These are phyloP conservation scores for Graphilbum sp. DNA, from an alignment of 2,329 filamentous ascomycete species.

Conservation along the genomic window DNA sequence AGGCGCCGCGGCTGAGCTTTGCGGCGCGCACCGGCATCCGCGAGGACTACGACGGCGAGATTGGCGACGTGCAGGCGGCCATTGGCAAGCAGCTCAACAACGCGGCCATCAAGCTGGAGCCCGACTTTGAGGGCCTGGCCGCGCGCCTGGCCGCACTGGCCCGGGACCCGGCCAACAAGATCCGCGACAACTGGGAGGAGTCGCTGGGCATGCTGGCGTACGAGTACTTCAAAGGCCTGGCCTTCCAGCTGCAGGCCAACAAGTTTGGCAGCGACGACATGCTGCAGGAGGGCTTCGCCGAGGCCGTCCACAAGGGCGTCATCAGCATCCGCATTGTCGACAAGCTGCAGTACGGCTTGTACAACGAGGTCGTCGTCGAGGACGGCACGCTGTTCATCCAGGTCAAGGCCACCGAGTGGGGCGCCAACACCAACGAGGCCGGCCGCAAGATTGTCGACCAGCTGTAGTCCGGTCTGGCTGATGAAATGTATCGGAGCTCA, in stretches of 20 bases:
- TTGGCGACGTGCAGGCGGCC: slow-evolving; percentile 22
- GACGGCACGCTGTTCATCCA: slow-evolving; percentile 32
- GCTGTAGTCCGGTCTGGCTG: slow-evolving; percentile 11
- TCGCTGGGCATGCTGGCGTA: slow-evolving; percentile 23
- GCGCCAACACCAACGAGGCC: slow-evolving; percentile 19
- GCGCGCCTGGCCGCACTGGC: slow-evolving; percentile 20
- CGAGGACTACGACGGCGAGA: slow-evolving; percentile 25
- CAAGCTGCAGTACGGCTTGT: slow-evolving; percentile 21
- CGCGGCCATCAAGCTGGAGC: slow-evolving; percentile 26
- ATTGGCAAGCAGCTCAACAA: slow-evolving; percentile 19
- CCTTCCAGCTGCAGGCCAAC: slow-evolving; percentile 11
- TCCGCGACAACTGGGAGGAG: slow-evolving; percentile 25
- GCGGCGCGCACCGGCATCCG: slow-evolving; percentile 25
- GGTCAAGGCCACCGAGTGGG: slow-evolving; percentile 14
- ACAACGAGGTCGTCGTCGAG: slow-evolving; percentile 30
- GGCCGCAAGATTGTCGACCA: slow-evolving; percentile 19
- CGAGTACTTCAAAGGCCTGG: slow-evolving; percentile 25
- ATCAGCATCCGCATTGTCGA: slow-evolving; percentile 31
- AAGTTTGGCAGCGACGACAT: slow-evolving; percentile 21
- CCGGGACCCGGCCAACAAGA: slow-evolving; percentile 14
- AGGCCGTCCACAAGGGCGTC: slow-evolving; percentile 25
- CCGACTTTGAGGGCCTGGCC: slow-evolving; percentile 27
- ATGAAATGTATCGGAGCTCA: too few species aligned
- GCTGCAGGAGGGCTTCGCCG: slow-evolving; percentile 29
- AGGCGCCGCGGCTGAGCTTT: slow-evolving; percentile 21